Evolutionary conservation across 106 monocot species (phyloP).

Genomic region (Allium cepa): DNA sequence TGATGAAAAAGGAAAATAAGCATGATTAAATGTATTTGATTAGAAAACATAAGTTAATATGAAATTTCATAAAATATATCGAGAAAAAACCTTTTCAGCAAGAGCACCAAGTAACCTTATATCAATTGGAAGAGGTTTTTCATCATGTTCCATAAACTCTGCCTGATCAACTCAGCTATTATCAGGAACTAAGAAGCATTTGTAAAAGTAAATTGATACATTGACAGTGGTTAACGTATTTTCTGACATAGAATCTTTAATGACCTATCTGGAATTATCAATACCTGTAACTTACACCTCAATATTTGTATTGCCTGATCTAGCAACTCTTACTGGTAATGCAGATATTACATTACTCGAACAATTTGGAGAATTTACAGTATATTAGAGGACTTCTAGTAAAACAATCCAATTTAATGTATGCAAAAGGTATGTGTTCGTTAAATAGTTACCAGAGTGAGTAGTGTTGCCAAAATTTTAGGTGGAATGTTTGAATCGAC

Average conservation of each 20-base stretch:
- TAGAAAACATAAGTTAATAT: neutral
- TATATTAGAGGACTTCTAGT: too few species aligned
- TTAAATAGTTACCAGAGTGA: conserved; percentile 55
- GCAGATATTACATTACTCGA: too few species aligned
- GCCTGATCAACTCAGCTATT: conserved; percentile 44
- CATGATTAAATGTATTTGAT: neutral
- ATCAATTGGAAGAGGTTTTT: conserved; percentile 99
- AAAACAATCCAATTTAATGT: too few species aligned
- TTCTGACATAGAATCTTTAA: too few species aligned
- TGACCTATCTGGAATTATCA: too few species aligned
- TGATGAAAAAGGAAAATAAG: conserved; percentile 13
- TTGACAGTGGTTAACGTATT: too few species aligned
- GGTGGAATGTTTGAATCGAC: conserved; percentile 33
- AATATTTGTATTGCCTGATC: too few species aligned
- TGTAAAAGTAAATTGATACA: too few species aligned
- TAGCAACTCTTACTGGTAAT: too few species aligned
- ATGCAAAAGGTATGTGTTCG: too few species aligned
- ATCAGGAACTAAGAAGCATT: neutral
- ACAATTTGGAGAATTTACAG: too few species aligned
- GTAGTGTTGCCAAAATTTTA: conserved; percentile 90
- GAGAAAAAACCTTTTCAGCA: conserved; percentile 77
- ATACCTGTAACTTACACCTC: too few species aligned
- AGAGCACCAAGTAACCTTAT: conserved; percentile 97
- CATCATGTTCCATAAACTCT: conserved; percentile 99
- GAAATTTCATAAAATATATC: neutral